Evolutionary conservation across 2,329 filamentous ascomycete species (phyloP), one percentile per base, ranked within the genome.

Genomic region (Didymella segeticola): DNA sequence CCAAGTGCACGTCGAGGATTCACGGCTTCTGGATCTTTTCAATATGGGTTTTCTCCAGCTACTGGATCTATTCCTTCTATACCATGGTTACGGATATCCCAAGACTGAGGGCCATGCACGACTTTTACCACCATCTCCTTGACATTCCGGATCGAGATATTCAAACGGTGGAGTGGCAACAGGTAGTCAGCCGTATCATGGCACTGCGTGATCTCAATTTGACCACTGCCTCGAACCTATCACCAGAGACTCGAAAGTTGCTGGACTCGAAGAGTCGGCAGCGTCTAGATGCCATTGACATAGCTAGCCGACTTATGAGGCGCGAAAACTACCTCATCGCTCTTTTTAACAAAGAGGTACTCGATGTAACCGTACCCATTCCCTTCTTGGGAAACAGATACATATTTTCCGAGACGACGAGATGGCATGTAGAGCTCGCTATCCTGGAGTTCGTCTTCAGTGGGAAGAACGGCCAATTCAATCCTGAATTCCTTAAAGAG

Each of bases 281-380:
- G 76, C 85, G 93, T 58, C 87, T 99, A 64, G 95, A 97, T 75
- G 95, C 95, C 10, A 91, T 97, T 67, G 95, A 97, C 69, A 98
- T 99, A 72, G 95, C 95, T 6, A 99, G 98, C 70, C 86, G 95
- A 26, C 78, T 99, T 38, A 98, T 99, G 95, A 88, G 95, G 54
- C 89, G 91, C 69, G 93, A 97, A 59, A 99, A 99, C 69, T 99
- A 97, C 67, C 84, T 97, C 58, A 97, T 99, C 66, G 95, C 95
- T 4, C 82, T 99, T 67, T 91, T 98, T 78, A 99, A 99, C 80
- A 98, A 99, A 74, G 95, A 98, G 57, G 86, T 98, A 30, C 77
- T 99, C 34, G 88, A 99, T 69, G 80, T 98, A 38, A 92, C 90
- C 0, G 82, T 97, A 2, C 91, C 91, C 2, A 76, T 99, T 2